A percentile compares a stretch with the other conserved stretches of the same genome.
Evolutionary conservation across 208 protist species (phyloP).

Genomic region (Leishmania turanica): DNA sequence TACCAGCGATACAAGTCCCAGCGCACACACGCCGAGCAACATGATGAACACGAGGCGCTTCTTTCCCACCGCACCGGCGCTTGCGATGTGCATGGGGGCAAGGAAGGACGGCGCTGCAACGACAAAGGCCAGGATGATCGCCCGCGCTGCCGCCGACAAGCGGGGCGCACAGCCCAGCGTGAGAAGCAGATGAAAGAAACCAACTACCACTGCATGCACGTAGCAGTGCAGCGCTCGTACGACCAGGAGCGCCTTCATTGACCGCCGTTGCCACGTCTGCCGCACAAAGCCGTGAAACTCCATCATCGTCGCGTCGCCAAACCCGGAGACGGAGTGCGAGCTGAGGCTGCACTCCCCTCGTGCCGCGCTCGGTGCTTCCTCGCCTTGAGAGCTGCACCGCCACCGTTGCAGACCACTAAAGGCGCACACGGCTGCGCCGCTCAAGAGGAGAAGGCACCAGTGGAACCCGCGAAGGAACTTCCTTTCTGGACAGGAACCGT

Average conservation of each 20-base stretch:
- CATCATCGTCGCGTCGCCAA: neutral
- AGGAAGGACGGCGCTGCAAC: conserved; percentile 17
- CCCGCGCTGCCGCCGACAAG: conserved; percentile 8
- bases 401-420: conserved; percentile 9
- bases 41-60: conserved; percentile 8
- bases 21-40: neutral
- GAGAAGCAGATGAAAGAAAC: conserved; percentile 18
- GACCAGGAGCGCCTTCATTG: conserved; percentile 52
- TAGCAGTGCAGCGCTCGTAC: conserved; percentile 40
- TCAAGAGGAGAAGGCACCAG: neutral
- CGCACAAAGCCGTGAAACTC: conserved; percentile 38
- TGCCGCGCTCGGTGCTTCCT: neutral
- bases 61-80: neutral
- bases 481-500: conserved; percentile 5
- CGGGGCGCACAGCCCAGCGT: conserved; percentile 15
- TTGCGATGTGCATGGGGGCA: neutral
- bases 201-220: conserved; percentile 8
- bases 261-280: conserved; percentile 50
- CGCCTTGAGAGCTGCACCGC: neutral
- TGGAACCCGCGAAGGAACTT: neutral
- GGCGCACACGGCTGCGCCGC: neutral
- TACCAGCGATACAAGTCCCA: conserved; percentile 10
- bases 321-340: neutral
- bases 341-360: conserved; percentile 5
- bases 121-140: conserved; percentile 14